These are phyloP conservation scores for Niveomyces coronatus DNA, from an alignment of 2,329 filamentous ascomycete genomes.

Conservation along the genomic window DNA sequence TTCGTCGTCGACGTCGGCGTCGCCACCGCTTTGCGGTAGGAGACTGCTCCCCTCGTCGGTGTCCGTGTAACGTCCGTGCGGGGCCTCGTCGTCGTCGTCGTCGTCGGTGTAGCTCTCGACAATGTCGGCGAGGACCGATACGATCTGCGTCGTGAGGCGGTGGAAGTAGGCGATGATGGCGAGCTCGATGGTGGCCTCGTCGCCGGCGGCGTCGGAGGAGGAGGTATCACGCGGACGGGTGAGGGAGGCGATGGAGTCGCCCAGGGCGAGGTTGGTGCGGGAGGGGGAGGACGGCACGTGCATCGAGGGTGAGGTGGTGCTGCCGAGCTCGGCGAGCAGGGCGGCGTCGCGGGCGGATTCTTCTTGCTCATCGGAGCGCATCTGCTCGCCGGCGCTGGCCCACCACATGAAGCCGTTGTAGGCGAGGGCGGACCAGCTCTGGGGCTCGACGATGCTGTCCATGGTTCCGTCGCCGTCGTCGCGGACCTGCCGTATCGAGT, in stretches of 20 bases:
- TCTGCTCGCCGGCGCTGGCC: constrained; percentile 71
- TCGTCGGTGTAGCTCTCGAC: constrained; percentile 41
- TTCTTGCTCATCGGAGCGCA: constrained; percentile 49
- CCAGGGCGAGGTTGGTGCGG: constrained; percentile 21
- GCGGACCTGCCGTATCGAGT: constrained; percentile 18
- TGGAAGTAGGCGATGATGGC: constrained; percentile 75
- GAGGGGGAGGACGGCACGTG: constrained; percentile 22
- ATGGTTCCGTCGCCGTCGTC: constrained; percentile 37
- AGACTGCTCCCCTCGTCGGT: constrained; percentile 23
- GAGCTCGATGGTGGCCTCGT: constrained; percentile 47
- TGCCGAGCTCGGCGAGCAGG: constrained; percentile 42
- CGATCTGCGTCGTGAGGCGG: constrained; percentile 56
- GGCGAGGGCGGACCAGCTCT: constrained; percentile 62
- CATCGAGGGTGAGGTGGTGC: constrained; percentile 18
- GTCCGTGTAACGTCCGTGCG: constrained; percentile 13
- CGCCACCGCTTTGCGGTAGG: constrained; percentile 16
- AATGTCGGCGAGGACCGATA: constrained; percentile 52
- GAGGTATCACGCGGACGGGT: no score
- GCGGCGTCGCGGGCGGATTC: constrained; percentile 43
- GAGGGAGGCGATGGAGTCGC: constrained; percentile 36
- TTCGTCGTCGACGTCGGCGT: constrained; percentile 12
- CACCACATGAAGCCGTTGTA: constrained; percentile 86
- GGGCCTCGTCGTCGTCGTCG: constrained; percentile 23
- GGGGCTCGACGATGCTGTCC: constrained; percentile 49
- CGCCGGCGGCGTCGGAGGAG: constrained; percentile 20